Base-by-base conservation (phyloP, 768 basidiomycete genomes). In the Glaciozyma antarctica region DNA sequence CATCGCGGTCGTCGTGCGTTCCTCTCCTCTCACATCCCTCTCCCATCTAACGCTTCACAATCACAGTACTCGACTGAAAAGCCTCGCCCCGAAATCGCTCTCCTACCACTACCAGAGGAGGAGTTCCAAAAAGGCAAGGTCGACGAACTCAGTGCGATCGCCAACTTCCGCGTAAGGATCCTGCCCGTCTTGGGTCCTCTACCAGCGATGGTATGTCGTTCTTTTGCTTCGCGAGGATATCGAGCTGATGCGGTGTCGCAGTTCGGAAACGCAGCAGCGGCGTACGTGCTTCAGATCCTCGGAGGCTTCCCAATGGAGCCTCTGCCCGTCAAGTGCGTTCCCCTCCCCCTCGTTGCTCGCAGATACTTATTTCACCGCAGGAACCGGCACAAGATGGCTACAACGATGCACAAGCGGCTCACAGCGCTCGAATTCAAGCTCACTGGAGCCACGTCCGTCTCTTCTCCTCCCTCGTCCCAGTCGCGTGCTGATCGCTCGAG, bases 161-260 rank as follows among this genome's bases (percentile, higher is more conserved):
- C 91, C 73, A 89, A 95, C 75, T 97, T 97, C 78, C 80, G 94
- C 38, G 89, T 98, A 16, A 83, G 94, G 45, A 94, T 97, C 70
- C 76, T 97, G 16, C 94, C 94, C 34, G 94, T 97, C 7, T 81
- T 97, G 5, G 90, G 87, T 10, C 82, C 74, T 28, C 24, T 71
- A 17, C 73, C 74, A 0, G 69, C 72, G 21, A 71, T 71, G 67
- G 71, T 67, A 41, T 34, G 68, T 54, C 24, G 28, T 44, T 55
- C 16, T 19, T 38, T 6, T 15, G 32, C 26, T 2, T 1, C 8
- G 2, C 2, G 16, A 16, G 17, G 30, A 55, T 15, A 12, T 7
- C 9, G 24, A 19, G 21, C 8, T 21, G 28, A 30, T 17, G 4
- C 16, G 19, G 19, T 5, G 13, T 1, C 1, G 47, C 32, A 70